Percentiles rank a stretch among this genome's conserved stretches.
Evolutionary conservation across 2,329 filamentous ascomycete species (phyloP).

Genomic region (Alternaria gaisen): DNA sequence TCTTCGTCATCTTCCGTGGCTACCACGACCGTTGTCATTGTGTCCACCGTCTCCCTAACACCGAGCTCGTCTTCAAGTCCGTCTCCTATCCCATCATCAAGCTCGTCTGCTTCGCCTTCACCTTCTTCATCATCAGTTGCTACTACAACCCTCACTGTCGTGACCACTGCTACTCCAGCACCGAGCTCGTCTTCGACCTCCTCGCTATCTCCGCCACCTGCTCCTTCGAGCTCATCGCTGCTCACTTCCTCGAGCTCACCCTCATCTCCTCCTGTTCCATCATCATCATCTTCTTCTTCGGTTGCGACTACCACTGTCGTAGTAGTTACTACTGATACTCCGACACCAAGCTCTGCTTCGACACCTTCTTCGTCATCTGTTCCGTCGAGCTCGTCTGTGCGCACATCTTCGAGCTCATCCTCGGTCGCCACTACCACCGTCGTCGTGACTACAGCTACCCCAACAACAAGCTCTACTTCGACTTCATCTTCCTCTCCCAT

Average conservation of each 20-base stretch:
- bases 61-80: neutral
- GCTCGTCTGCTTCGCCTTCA: neutral
- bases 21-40: neutral
- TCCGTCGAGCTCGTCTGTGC: too few species aligned
- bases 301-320: too few species aligned
- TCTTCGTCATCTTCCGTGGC: neutral
- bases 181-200: neutral
- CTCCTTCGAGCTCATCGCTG: too few species aligned
- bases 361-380: too few species aligned
- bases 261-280: neutral
- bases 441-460: neutral
- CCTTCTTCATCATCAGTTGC: neutral
- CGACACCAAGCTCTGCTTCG: too few species aligned
- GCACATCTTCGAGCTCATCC: neutral
- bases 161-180: neutral
- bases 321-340: too few species aligned
- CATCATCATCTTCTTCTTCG: neutral
- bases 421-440: neutral
- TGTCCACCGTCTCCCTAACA: neutral
- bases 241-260: neutral
- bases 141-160: too few species aligned
- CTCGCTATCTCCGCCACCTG: neutral
- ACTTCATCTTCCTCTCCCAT: neutral
- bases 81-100: too few species aligned
- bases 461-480: slow-evolving; percentile 5